phyloP scores from a whole-genome alignment of 2,329 filamentous ascomycete species.

The Aspergillus tubingensis region DNA sequence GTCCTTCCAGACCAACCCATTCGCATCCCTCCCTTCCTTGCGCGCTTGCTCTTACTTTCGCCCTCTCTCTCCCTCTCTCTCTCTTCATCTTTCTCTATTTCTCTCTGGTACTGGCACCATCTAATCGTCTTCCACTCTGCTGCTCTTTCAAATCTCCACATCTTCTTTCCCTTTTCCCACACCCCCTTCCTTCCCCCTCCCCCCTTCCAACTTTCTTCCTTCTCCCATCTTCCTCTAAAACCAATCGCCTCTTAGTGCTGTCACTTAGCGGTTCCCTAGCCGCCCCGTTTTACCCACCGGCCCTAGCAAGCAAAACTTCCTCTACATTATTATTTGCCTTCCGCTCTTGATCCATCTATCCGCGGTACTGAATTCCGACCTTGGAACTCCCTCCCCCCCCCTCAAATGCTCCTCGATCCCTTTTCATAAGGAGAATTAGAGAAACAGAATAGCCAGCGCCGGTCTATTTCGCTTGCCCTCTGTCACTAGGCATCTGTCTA shows the following conservation, averaged over 20 bases:
- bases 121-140: slow-evolving; percentile 13
- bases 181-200: slow-evolving; percentile 12
- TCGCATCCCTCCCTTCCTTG: slow-evolving; percentile 10
- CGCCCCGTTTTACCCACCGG: slow-evolving; percentile 15
- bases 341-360: slow-evolving; percentile 17
- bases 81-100: too few relatives aligned
- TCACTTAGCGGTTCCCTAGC: slow-evolving; percentile 8
- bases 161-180: slow-evolving; percentile 6
- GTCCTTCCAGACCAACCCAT: slow-evolving; percentile 14
- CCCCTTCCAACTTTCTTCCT: slow-evolving; percentile 19
- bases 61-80: too few relatives aligned
- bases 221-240: slow-evolving; percentile 17
- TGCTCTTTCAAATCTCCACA: slow-evolving; percentile 13
- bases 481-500: not conserved
- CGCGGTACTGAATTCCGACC: not conserved
- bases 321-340: slow-evolving; percentile 7
- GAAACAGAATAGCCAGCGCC: not conserved
- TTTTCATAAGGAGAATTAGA: slow-evolving; percentile 13
- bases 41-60: too few relatives aligned
- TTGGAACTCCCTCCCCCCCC: slow-evolving; percentile 12
- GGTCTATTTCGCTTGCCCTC: not conserved
- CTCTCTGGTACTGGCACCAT: not conserved
- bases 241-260: slow-evolving; percentile 16
- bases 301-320: slow-evolving; percentile 9
- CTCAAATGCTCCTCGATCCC: slow-evolving; percentile 20